A percentile compares a stretch with the other conserved stretches of the same genome.
These are phyloP conservation scores for Aureobasidium uvarum DNA, from an alignment of 2,329 filamentous ascomycete genomes.

Conservation along the genomic window DNA sequence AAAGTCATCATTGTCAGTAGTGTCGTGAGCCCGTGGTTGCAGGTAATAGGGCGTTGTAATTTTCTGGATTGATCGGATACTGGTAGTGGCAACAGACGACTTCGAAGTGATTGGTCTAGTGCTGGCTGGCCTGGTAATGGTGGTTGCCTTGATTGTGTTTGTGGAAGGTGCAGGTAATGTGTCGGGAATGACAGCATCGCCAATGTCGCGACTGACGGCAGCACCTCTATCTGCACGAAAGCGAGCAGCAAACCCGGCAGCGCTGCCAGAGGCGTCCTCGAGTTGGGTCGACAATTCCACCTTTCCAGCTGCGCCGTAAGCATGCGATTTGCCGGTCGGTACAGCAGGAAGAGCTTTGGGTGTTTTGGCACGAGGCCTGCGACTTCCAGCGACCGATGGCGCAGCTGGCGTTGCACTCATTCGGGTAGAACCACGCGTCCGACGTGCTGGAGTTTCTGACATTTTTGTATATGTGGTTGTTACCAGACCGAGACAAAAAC, in stretches of 20 bases:
- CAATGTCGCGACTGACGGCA: constrained; percentile 5
- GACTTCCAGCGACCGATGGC: constrained; percentile 24
- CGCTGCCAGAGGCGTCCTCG: constrained; percentile 22
- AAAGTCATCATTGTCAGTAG: constrained; percentile 2
- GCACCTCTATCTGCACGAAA: constrained; percentile 23
- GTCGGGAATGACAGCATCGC: constrained; percentile 46
- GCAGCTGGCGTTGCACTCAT: constrained; percentile 31
- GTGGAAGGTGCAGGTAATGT: background rate
- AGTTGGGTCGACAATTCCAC: constrained; percentile 37
- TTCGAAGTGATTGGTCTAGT: background rate
- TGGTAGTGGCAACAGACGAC: background rate
- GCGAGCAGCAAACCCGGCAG: constrained; percentile 21
- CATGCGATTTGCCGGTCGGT: constrained; percentile 35
- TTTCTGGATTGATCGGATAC: background rate
- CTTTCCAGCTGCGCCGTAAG: constrained; percentile 41
- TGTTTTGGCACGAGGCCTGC: constrained; percentile 14
- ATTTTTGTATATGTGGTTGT: constrained; percentile 12
- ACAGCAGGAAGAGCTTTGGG: constrained; percentile 32
- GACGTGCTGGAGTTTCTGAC: constrained; percentile 33
- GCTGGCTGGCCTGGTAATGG: background rate
- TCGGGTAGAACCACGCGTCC: constrained; percentile 34
- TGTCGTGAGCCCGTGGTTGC: background rate
- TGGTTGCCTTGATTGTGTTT: background rate
- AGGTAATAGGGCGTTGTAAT: constrained; percentile 12
- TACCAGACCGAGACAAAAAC: background rate